phyloP scores from a whole-genome alignment of 164 flowering plant species.

The Umbellularia californica region DNA sequence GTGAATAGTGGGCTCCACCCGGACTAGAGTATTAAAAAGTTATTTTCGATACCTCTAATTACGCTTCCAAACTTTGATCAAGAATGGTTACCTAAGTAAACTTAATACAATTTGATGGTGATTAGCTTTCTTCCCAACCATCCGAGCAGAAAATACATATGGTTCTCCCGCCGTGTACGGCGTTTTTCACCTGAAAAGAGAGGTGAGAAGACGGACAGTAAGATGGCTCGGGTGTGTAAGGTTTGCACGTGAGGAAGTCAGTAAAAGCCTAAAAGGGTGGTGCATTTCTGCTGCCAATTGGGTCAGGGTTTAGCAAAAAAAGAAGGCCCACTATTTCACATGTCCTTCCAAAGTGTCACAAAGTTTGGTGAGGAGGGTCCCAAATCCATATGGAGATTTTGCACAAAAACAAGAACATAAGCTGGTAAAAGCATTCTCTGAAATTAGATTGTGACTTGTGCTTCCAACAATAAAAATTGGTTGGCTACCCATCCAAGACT shows the following conservation, averaged over 20 bases:
- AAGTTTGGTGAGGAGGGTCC: slow-evolving; percentile 35
- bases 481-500: too few relatives aligned
- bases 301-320: slow-evolving; percentile 3
- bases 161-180: background rate
- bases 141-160: background rate
- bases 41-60: too few relatives aligned
- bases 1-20: too few relatives aligned
- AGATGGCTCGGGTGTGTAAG: background rate
- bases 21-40: too few relatives aligned
- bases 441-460: too few relatives aligned
- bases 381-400: slow-evolving; percentile 41
- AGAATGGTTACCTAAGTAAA: background rate
- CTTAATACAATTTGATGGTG: background rate
- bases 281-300: slow-evolving; percentile 25
- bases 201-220: background rate
- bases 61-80: fast-evolving
- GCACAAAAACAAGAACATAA: slow-evolving; percentile 48
- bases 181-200: background rate
- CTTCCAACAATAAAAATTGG: too few relatives aligned
- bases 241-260: slow-evolving; percentile 38
- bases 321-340: slow-evolving; percentile 15
- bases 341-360: slow-evolving; percentile 30
- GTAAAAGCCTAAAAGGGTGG: slow-evolving; percentile 7
- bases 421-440: slow-evolving; percentile 22
- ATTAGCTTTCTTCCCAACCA: too few relatives aligned